Percentiles rank a stretch among this genome's conserved stretches.
phyloP scores from a whole-genome alignment of 495 filamentous ascomycete species.

The Chaetomium fimeti region DNA sequence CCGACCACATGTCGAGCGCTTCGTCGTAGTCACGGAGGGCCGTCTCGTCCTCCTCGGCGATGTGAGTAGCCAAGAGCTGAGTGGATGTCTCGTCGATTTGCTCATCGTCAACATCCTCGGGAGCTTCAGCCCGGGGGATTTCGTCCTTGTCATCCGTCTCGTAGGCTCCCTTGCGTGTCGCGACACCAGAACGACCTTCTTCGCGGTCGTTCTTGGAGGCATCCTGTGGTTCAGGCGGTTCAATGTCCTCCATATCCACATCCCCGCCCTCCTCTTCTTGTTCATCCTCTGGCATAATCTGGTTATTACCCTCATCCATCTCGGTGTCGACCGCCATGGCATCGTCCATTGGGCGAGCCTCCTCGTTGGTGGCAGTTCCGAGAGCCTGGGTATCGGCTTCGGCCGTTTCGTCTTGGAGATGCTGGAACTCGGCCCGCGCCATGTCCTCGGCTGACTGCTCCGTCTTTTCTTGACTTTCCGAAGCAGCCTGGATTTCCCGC shows the following conservation, averaged over 20 bases:
- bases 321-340: constrained; percentile 78
- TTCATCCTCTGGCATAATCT: constrained; percentile 56
- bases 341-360: constrained; percentile 77
- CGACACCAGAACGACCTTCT: constrained; percentile 45
- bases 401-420: constrained; percentile 78
- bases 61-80: constrained; percentile 69
- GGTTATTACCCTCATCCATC: constrained; percentile 53
- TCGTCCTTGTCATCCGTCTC: constrained; percentile 42
- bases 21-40: constrained; percentile 51
- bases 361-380: constrained; percentile 82
- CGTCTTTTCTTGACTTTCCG: constrained; percentile 52
- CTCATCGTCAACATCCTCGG: constrained; percentile 46
- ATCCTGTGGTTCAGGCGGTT: constrained; percentile 39
- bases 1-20: constrained; percentile 77
- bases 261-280: constrained; percentile 52
- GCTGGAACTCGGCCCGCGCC: constrained; percentile 69
- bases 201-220: constrained; percentile 44
- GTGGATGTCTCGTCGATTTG: constrained; percentile 70
- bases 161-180: constrained; percentile 49
- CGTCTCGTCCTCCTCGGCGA: constrained; percentile 50
- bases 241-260: constrained; percentile 43
- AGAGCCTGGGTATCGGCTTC: constrained; percentile 84
- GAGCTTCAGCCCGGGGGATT: constrained; percentile 34
- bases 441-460: constrained; percentile 57
- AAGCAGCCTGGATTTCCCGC: constrained; percentile 68